Evolutionary conservation across 345 rosid genomes (phyloP).

Genomic region (Syzygium jambos): DNA sequence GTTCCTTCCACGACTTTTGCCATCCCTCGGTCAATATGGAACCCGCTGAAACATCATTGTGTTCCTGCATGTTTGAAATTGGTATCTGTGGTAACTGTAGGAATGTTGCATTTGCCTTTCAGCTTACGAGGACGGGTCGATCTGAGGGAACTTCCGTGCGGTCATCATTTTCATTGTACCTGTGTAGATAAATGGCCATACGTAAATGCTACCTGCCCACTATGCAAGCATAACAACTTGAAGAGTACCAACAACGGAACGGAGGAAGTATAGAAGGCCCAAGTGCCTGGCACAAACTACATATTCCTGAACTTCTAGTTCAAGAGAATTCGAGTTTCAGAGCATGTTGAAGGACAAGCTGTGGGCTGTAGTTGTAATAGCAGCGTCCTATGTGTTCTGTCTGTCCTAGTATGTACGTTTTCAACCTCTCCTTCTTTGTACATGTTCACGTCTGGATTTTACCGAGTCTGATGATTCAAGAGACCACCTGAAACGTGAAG

Average conservation of each 20-base stretch:
- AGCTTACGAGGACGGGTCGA: slow-evolving; percentile 77
- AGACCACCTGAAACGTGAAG: neutral
- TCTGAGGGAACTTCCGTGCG: slow-evolving; percentile 87
- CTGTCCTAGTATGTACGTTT: neutral
- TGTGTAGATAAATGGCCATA: slow-evolving; percentile 93
- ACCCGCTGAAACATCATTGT: neutral
- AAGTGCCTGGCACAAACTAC: neutral
- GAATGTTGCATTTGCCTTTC: slow-evolving; percentile 97
- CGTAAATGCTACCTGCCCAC: slow-evolving; percentile 91
- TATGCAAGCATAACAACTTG: slow-evolving; percentile 90
- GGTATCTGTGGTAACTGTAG: slow-evolving; percentile 21
- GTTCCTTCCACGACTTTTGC: neutral
- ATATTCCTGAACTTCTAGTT: neutral
- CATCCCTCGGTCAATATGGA: neutral
- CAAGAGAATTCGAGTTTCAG: neutral
- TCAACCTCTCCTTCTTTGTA: neutral
- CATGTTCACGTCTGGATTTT: neutral
- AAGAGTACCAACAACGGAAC: slow-evolving; percentile 51
- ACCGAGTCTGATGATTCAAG: neutral
- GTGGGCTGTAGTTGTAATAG: neutral
- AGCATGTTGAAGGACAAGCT: neutral
- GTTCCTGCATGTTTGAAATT: neutral
- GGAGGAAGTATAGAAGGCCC: slow-evolving; percentile 48
- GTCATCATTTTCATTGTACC: slow-evolving; percentile 84
- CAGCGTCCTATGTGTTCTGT: neutral